A percentile compares a stretch with the other conserved stretches of the same genome.
Evolutionary conservation across 2,329 filamentous ascomycete genomes (phyloP).

Genomic region (Westerdykella ornata): DNA sequence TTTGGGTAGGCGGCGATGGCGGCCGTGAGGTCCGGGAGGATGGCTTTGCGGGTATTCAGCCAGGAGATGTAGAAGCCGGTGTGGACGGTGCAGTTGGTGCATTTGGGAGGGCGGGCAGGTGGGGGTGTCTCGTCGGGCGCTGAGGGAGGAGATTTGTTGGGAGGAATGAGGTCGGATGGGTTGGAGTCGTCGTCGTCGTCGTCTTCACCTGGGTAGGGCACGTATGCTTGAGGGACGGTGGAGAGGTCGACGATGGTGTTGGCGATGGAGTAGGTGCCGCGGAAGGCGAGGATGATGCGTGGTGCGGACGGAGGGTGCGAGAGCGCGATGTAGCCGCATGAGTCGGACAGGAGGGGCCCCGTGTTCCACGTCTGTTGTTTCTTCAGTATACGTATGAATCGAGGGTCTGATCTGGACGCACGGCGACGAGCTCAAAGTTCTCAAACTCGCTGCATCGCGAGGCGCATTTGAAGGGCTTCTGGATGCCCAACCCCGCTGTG

Average conservation of each 20-base stretch:
- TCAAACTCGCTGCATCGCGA: constrained; percentile 82
- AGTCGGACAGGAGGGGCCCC: constrained; percentile 76
- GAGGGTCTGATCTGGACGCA: constrained; percentile 1
- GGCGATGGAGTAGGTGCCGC: constrained; percentile 87
- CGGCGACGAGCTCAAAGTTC: constrained; percentile 61
- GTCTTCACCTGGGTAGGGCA: constrained; percentile 65
- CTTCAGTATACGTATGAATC: too few species aligned
- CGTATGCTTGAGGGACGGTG: constrained; percentile 81
- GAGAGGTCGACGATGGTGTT: constrained; percentile 89
- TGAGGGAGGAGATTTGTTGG: constrained; percentile 8
- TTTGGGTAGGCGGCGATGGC: constrained; percentile 57
- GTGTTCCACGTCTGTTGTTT: constrained; percentile 71
- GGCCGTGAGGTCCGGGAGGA: constrained; percentile 60
- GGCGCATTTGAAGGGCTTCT: constrained; percentile 74
- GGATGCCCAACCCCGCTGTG: constrained; percentile 72
- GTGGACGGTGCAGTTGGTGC: constrained; percentile 86
- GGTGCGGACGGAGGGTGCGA: constrained; percentile 58
- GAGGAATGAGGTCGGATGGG: constrained; percentile 20
- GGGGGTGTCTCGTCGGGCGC: constrained; percentile 15
- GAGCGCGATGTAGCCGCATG: constrained; percentile 89
- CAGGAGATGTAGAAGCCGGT: constrained; percentile 83
- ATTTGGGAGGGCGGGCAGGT: constrained; percentile 47
- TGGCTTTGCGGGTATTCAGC: constrained; percentile 61
- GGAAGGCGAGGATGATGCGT: constrained; percentile 78
- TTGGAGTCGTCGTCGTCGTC: constrained; percentile 34